These are phyloP conservation scores for Euphrasia confusa DNA, from an alignment of 257 asterid genomes.

Conservation along the genomic window DNA sequence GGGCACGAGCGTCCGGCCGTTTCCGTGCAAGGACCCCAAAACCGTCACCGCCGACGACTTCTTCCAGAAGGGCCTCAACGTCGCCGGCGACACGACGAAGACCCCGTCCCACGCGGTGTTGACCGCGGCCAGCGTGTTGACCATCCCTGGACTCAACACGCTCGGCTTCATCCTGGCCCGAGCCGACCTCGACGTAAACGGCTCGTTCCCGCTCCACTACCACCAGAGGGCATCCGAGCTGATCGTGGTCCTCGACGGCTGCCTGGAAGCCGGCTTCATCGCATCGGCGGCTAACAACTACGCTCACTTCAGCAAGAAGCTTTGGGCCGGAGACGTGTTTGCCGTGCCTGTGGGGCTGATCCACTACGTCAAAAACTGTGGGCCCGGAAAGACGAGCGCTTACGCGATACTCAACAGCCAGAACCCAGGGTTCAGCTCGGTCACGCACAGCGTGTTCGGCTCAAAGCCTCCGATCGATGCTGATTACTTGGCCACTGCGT, in stretches of 20 bases:
- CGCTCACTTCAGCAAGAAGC: background rate
- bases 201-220: background rate
- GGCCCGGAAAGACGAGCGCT: background rate
- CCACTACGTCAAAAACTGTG: background rate
- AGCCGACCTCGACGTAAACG: background rate
- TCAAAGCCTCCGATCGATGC: background rate
- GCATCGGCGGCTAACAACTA: background rate
- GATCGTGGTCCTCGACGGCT: background rate
- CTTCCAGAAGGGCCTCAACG: background rate
- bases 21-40: constrained; percentile 4
- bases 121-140: background rate
- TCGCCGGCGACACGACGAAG: background rate
- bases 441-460: background rate
- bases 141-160: background rate
- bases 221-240: background rate
- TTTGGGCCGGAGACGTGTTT: background rate
- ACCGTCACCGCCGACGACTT: background rate
- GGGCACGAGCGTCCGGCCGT: background rate
- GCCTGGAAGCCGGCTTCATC: background rate
- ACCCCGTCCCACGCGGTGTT: background rate
- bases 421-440: background rate
- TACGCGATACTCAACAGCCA: background rate
- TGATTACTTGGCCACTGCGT: background rate
- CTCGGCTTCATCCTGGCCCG: background rate
- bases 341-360: background rate